Conservation (phyloP, 441 rosid species). For the Populus tomentosa region DNA sequence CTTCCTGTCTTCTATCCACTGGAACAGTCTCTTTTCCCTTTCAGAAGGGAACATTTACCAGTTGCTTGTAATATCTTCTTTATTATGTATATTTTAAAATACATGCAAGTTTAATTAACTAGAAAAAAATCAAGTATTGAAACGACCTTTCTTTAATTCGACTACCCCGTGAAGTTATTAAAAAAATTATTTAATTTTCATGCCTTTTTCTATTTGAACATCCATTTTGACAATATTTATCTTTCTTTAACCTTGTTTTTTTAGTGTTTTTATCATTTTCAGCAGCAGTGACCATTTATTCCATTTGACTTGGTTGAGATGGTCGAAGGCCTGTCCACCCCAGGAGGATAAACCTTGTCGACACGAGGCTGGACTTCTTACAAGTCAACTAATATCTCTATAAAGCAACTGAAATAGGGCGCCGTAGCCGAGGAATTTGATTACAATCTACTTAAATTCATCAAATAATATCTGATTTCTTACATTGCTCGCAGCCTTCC, state of each 20-base stretch:
- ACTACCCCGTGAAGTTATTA: no score
- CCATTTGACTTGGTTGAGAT: neutral
- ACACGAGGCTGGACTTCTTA: neutral
- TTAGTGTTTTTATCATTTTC: neutral
- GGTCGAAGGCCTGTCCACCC: neutral
- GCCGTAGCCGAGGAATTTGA: neutral
- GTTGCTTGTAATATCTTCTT: no score
- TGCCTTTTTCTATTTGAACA: no score
- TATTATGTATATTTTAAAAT: no score
- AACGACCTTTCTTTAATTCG: no score
- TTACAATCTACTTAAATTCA: neutral
- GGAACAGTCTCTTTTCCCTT: neutral
- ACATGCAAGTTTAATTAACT: no score
- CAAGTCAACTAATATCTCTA: neutral
- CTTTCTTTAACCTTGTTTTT: no score
- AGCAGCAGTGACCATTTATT: neutral
- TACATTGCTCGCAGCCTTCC: neutral
- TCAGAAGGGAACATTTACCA: neutral
- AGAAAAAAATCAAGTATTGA: no score
- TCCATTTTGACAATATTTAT: no score
- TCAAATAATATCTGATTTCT: neutral
- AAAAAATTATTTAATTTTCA: no score
- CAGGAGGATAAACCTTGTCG: neutral
- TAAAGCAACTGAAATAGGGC: neutral
- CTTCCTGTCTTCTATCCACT: neutral